These are phyloP conservation scores for Aspergillus bombycis DNA, from an alignment of 2,329 filamentous ascomycete genomes.

Conservation along the genomic window DNA sequence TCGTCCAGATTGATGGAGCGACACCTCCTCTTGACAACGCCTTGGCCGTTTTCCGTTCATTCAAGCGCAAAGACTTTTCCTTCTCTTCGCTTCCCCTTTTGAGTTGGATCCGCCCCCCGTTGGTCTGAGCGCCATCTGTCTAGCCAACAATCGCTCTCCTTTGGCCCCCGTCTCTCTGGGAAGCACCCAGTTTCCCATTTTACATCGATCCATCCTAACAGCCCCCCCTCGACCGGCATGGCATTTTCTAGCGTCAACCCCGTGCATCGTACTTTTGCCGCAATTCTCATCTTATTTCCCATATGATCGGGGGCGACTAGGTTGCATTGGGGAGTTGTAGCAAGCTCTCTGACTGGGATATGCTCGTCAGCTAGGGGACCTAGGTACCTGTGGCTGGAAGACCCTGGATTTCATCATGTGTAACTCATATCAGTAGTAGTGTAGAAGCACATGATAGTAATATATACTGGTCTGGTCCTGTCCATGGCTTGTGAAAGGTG, in stretches of 20 bases:
- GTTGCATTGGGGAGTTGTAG: neutral
- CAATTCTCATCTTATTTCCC: neutral
- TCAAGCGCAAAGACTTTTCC: neutral
- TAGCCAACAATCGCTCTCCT: slow-evolving; percentile 7
- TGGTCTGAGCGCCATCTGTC: slow-evolving; percentile 8
- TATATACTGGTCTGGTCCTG: neutral
- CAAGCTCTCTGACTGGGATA: neutral
- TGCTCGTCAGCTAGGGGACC: neutral
- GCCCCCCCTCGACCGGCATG: neutral
- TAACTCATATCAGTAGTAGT: neutral
- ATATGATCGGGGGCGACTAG: neutral
- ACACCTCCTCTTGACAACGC: neutral
- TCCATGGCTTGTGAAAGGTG: neutral
- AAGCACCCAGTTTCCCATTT: no score
- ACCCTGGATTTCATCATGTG: neutral
- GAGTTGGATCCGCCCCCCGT: neutral
- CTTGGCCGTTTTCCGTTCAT: neutral
- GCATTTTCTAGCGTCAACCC: slow-evolving; percentile 3
- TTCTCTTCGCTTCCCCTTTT: neutral
- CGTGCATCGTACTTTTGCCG: slow-evolving; percentile 4
- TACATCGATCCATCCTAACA: no score
- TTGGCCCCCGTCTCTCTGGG: neutral
- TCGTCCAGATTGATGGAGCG: neutral
- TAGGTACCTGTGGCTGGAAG: neutral
- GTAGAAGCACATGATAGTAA: neutral